Evolutionary conservation across 1,139 yeast genomes (phyloP).

Genomic region (Pichia sp.): DNA sequence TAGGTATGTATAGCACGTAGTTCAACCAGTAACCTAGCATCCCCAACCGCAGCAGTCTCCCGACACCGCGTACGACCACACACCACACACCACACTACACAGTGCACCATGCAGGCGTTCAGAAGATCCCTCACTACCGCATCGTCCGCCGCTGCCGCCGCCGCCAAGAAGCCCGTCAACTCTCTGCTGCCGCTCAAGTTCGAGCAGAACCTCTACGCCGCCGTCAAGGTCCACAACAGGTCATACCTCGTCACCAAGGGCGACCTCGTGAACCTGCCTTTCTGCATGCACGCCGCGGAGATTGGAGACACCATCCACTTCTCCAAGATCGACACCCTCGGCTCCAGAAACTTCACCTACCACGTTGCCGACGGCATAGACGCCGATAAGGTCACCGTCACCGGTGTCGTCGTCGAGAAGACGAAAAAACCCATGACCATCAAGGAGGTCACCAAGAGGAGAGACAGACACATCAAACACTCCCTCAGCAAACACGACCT

Average conservation of each 20-base stretch:
- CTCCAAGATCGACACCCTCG: slow-evolving; percentile 74
- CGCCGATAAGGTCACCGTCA: slow-evolving; percentile 52
- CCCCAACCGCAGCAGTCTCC: too few species aligned
- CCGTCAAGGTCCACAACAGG: slow-evolving; percentile 75
- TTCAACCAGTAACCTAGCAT: too few species aligned
- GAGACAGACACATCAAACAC: slow-evolving; percentile 81
- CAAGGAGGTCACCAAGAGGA: slow-evolving; percentile 64
- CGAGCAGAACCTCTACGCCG: slow-evolving; percentile 71
- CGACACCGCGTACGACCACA: too few species aligned
- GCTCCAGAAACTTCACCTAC: slow-evolving; percentile 78
- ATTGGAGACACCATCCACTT: slow-evolving; percentile 77
- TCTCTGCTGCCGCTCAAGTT: slow-evolving; percentile 44
- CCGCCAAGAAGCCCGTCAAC: slow-evolving; percentile 1
- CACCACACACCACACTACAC: too few species aligned
- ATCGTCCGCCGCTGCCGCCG: too few species aligned
- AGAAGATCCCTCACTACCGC: slow-evolving; percentile 8
- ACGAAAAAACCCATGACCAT: slow-evolving; percentile 77
- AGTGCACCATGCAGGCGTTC: slow-evolving; percentile 8
- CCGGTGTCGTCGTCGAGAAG: slow-evolving; percentile 79
- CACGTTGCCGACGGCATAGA: slow-evolving; percentile 49
- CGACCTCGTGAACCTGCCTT: slow-evolving; percentile 76
- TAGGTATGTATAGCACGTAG: too few species aligned
- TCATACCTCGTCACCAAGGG: slow-evolving; percentile 90
- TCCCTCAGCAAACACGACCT: slow-evolving; percentile 72
- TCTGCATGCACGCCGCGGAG: slow-evolving; percentile 63